These are phyloP conservation scores for Oenanthe javanica DNA, from an alignment of 140 eudicot species.

Conservation along the genomic window DNA sequence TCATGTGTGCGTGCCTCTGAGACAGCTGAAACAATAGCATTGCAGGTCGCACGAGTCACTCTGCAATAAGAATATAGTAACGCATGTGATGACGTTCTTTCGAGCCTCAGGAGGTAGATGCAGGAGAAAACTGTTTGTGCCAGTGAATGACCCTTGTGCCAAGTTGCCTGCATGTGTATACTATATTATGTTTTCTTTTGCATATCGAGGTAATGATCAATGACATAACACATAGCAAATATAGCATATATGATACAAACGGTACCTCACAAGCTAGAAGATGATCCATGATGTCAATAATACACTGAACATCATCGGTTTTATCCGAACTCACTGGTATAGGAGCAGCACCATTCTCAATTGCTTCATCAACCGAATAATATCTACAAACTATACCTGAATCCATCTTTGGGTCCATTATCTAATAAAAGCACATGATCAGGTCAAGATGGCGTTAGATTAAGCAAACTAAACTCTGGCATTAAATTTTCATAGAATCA, in stretches of 20 bases:
- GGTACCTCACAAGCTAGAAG: conserved; percentile 90
- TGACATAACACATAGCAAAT: conserved; percentile 9
- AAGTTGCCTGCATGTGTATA: conserved; percentile 72
- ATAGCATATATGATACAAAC: conserved; percentile 10
- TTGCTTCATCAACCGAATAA: conserved; percentile 92
- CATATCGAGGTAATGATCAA: neutral
- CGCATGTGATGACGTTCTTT: conserved; percentile 79
- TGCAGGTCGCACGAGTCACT: conserved; percentile 72
- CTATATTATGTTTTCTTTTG: neutral
- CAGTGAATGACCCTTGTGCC: conserved; percentile 97
- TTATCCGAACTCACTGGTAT: conserved; percentile 70
- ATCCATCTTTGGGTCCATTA: conserved; percentile 99
- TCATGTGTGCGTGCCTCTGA: conserved; percentile 93
- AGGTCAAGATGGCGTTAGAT: conserved; percentile 1
- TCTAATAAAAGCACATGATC: conserved; percentile 34
- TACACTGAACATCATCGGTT: conserved; percentile 54
- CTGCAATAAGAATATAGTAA: conserved; percentile 78
- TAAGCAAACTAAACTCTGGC: conserved; percentile 1
- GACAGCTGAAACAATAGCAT: conserved; percentile 71
- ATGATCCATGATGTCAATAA: conserved; percentile 87
- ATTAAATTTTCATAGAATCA: neutral
- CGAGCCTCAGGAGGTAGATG: conserved; percentile 78
- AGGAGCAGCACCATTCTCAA: conserved; percentile 93
- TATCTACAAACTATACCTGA: conserved; percentile 88
- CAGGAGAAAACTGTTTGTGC: conserved; percentile 92